Conservation (phyloP, 768 basidiomycete species). For the Suillus occidentalis region DNA sequence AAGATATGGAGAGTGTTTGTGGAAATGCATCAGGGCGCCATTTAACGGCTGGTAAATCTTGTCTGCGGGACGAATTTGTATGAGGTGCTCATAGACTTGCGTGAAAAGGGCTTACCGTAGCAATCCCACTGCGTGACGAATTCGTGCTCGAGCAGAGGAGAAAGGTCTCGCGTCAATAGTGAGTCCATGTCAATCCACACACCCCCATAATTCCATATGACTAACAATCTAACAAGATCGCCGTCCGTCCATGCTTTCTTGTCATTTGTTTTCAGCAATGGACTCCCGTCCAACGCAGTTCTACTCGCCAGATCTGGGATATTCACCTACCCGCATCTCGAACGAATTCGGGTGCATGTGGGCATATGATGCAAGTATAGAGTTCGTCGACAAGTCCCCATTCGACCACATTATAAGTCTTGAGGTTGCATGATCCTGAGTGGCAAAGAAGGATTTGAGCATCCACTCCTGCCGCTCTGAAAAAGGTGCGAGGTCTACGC, state of each 20-base stretch:
- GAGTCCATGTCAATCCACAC: slow-evolving; percentile 99
- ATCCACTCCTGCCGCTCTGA: slow-evolving; percentile 84
- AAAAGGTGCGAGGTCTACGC: slow-evolving; percentile 83
- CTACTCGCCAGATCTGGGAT: slow-evolving; percentile 65
- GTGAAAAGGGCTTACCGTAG: slow-evolving; percentile 61
- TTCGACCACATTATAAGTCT: slow-evolving; percentile 92
- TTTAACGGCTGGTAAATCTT: slow-evolving; percentile 80
- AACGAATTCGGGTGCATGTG: slow-evolving; percentile 68
- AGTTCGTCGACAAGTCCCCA: slow-evolving; percentile 60
- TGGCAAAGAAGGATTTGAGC: slow-evolving; percentile 92
- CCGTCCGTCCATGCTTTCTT: slow-evolving; percentile 92
- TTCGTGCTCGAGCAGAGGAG: slow-evolving; percentile 88
- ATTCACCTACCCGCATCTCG: slow-evolving; percentile 66
- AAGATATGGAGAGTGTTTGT: slow-evolving; percentile 87
- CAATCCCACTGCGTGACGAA: slow-evolving; percentile 99
- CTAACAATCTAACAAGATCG: slow-evolving; percentile 83
- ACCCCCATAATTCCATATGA: slow-evolving; percentile 88
- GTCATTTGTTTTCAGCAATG: slow-evolving; percentile 62
- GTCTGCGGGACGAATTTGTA: slow-evolving; percentile 40
- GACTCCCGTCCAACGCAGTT: slow-evolving; percentile 72
- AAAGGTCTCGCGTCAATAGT: slow-evolving; percentile 82
- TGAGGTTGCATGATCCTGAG: slow-evolving; percentile 67
- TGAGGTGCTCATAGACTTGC: background rate
- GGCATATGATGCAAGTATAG: slow-evolving; percentile 61
- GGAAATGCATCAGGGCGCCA: slow-evolving; percentile 94